These are phyloP conservation scores for Choricystis sp. DNA, from an alignment of 139 green algal species.

Conservation along the genomic window DNA sequence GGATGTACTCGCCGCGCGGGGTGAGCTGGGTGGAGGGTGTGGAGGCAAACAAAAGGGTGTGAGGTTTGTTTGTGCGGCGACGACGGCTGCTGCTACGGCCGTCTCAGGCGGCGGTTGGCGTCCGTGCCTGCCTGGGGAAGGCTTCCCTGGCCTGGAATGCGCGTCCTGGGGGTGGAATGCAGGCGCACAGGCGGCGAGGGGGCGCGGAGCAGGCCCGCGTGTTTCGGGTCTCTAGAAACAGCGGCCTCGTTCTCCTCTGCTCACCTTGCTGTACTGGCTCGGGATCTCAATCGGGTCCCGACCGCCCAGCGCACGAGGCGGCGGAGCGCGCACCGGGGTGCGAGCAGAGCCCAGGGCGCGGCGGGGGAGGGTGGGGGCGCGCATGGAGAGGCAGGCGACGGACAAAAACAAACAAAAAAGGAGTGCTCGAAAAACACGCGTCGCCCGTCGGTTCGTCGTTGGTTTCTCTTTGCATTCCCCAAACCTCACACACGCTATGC, in stretches of 20 bases:
- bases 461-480: too few species aligned
- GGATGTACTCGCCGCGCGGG: slow-evolving; percentile 72
- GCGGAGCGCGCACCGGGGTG: too few species aligned
- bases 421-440: background rate
- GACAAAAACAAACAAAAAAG: background rate
- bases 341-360: too few species aligned
- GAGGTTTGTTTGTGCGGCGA: background rate
- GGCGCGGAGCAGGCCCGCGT: background rate
- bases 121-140: background rate
- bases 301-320: too few species aligned
- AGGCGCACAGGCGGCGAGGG: background rate
- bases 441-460: too few species aligned
- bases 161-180: background rate
- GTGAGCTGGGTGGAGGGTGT: slow-evolving; percentile 31
- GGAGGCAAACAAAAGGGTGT: background rate
- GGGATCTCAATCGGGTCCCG: background rate
- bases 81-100: background rate
- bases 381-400: background rate
- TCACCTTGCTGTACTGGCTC: background rate
- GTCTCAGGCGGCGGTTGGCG: too few species aligned
- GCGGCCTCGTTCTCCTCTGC: background rate
- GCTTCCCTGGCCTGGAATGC: background rate
- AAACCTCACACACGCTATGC: too few species aligned
- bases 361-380: background rate
- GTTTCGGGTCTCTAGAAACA: background rate